Evolutionary conservation across 2,329 filamentous ascomycete genomes (phyloP).

Genomic region (Akanthomyces lecanii): DNA sequence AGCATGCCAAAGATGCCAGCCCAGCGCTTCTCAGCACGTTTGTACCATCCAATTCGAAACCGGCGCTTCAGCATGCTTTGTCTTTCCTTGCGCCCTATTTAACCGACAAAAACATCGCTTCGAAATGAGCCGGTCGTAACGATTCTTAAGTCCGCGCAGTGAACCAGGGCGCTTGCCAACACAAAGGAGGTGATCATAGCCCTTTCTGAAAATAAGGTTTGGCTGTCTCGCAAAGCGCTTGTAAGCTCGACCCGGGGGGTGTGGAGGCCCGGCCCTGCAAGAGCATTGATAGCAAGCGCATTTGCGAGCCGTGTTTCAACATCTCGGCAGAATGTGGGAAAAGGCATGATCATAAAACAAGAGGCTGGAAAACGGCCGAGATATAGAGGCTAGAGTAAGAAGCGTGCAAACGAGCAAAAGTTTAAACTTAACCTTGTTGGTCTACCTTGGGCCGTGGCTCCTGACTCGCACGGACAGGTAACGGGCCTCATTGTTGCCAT

Average conservation of each 20-base stretch:
- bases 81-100: too few relatives aligned
- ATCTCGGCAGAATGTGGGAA: neutral
- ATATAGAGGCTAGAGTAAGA: neutral
- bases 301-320: constrained; percentile 6
- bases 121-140: too few relatives aligned
- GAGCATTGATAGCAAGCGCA: constrained; percentile 11
- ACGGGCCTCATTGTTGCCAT: neutral
- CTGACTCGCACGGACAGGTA: neutral
- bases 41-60: too few relatives aligned
- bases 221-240: neutral
- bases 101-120: too few relatives aligned
- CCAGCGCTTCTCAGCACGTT: too few relatives aligned
- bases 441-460: neutral
- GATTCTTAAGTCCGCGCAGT: too few relatives aligned
- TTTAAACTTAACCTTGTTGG: constrained; percentile 12
- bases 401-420: neutral
- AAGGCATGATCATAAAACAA: constrained; percentile 5
- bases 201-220: neutral
- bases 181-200: neutral
- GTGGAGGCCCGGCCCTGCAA: neutral
- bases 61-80: too few relatives aligned
- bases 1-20: too few relatives aligned
- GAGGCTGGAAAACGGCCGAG: too few relatives aligned
- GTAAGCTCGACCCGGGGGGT: neutral
- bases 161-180: neutral